Percentiles rank a stretch among this genome's conserved stretches.
Conservation (phyloP, 306 rosid species). For the Vigna nakashimae region DNA sequence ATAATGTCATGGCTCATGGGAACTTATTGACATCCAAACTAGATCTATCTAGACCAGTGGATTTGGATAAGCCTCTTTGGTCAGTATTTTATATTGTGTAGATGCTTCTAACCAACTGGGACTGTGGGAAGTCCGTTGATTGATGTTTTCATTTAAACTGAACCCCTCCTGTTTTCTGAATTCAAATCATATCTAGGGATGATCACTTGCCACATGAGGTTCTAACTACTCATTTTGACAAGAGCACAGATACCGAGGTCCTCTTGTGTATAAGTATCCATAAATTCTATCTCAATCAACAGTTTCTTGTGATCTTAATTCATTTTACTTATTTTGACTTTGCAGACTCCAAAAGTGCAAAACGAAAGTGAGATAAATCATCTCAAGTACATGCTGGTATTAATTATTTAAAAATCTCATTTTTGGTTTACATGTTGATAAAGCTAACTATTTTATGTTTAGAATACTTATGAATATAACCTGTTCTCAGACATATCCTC, state of each 20-base stretch:
- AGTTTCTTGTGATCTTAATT: conserved; percentile 31
- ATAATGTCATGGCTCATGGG: conserved; percentile 40
- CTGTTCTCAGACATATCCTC: conserved; percentile 29
- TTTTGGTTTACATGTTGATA: conserved; percentile 34
- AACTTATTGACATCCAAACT: conserved; percentile 50
- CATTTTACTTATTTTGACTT: conserved; percentile 38
- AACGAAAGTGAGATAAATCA: conserved; percentile 65
- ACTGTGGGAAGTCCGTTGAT: conserved; percentile 11
- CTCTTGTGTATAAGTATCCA: conserved; percentile 15
- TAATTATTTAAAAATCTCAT: conserved; percentile 35
- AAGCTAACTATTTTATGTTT: conserved; percentile 13
- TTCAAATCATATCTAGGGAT: conserved; percentile 58
- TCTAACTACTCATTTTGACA: conserved; percentile 46
- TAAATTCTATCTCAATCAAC: conserved; percentile 35
- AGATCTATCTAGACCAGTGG: conserved; percentile 44
- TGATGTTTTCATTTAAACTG: conserved; percentile 39
- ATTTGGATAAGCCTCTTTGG: conserved; percentile 50
- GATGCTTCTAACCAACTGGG: conserved; percentile 24
- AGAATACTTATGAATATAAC: conserved; percentile 36
- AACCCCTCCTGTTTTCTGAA: conserved; percentile 9
- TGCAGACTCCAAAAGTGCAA: conserved; percentile 61
- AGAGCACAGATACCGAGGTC: conserved; percentile 67
- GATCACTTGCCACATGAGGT: conserved; percentile 53
- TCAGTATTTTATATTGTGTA: conserved; percentile 45
- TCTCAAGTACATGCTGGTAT: conserved; percentile 91